Evolutionary conservation across 129 eudicot species (phyloP).

Genomic region (Chrysanthemum makinoi): DNA sequence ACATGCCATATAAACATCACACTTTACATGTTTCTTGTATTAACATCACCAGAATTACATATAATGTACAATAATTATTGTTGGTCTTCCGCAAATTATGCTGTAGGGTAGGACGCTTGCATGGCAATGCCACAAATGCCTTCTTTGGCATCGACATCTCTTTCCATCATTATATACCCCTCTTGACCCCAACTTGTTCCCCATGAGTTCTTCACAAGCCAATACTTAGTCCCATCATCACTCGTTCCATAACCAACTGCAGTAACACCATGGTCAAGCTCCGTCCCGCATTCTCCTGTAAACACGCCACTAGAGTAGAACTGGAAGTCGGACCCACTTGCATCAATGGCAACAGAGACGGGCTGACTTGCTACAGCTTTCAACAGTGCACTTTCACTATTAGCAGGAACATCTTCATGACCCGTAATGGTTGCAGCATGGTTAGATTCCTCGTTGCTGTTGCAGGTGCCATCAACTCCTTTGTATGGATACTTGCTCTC

Average conservation of each 20-base stretch:
- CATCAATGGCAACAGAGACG: slow-evolving; percentile 35
- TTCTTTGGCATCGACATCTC: slow-evolving; percentile 31
- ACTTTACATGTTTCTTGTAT: slow-evolving; percentile 8
- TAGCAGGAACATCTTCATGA: slow-evolving; percentile 34
- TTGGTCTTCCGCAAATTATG: neutral
- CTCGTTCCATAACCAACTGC: slow-evolving; percentile 34
- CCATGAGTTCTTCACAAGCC: slow-evolving; percentile 33
- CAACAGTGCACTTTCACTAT: slow-evolving; percentile 32
- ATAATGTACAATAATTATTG: neutral
- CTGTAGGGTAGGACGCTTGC: slow-evolving; percentile 32
- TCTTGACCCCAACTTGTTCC: slow-evolving; percentile 36
- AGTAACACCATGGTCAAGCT: slow-evolving; percentile 35
- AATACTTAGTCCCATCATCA: slow-evolving; percentile 33
- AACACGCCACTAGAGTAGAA: slow-evolving; percentile 28
- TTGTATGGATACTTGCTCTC: slow-evolving; percentile 29
- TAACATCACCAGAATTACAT: slow-evolving; percentile 5
- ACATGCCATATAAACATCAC: neutral
- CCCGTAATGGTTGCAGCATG: slow-evolving; percentile 26
- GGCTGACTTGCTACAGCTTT: slow-evolving; percentile 38
- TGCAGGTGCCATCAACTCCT: slow-evolving; percentile 31
- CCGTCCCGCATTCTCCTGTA: slow-evolving; percentile 33
- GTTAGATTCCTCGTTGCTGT: slow-evolving; percentile 25
- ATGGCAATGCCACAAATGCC: slow-evolving; percentile 35
- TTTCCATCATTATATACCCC: slow-evolving; percentile 35
- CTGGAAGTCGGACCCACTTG: slow-evolving; percentile 37